Conservation (phyloP, 768 basidiomycete genomes). For the Pisolithus albus region DNA sequence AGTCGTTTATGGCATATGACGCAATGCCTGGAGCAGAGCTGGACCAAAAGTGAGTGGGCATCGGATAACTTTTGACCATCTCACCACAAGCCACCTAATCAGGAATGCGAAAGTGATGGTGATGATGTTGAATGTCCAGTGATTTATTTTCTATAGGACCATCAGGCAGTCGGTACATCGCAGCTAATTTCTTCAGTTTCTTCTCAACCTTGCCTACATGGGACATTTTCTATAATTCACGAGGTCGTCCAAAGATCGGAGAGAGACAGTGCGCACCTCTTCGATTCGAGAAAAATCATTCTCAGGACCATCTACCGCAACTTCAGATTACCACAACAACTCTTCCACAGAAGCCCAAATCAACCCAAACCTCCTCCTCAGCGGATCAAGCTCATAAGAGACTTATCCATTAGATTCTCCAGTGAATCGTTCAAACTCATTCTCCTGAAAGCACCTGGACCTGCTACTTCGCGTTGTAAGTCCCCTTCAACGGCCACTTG, state of each 20-base stretch:
- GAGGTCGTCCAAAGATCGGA: not conserved
- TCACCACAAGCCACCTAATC: conserved; percentile 53
- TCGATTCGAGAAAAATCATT: conserved; percentile 31
- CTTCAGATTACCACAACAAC: conserved; percentile 41
- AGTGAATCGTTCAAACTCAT: conserved; percentile 62
- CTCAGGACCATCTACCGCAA: conserved; percentile 34
- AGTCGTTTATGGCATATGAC: conserved; percentile 61
- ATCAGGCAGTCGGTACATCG: conserved; percentile 42
- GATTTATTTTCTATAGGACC: conserved; percentile 41
- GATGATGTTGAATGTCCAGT: conserved; percentile 48
- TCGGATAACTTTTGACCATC: conserved; percentile 5
- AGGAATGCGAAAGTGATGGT: conserved; percentile 61
- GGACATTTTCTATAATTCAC: conserved; percentile 6
- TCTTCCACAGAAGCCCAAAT: conserved; percentile 69
- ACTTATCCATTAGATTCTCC: conserved; percentile 53
- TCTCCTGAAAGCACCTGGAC: conserved; percentile 42
- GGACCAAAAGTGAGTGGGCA: not conserved
- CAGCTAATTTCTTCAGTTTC: conserved; percentile 25
- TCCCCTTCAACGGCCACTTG: not conserved
- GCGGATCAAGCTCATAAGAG: conserved; percentile 46
- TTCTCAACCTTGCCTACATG: conserved; percentile 44
- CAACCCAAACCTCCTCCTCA: conserved; percentile 44
- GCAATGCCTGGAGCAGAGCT: conserved; percentile 66
- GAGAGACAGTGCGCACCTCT: conserved; percentile 21
- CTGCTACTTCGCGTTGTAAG: conserved; percentile 23